Percentiles rank a stretch among this genome's conserved stretches.
phyloP scores from a whole-genome alignment of 2,329 filamentous ascomycete genomes.

The Hypoxylon sp. region DNA sequence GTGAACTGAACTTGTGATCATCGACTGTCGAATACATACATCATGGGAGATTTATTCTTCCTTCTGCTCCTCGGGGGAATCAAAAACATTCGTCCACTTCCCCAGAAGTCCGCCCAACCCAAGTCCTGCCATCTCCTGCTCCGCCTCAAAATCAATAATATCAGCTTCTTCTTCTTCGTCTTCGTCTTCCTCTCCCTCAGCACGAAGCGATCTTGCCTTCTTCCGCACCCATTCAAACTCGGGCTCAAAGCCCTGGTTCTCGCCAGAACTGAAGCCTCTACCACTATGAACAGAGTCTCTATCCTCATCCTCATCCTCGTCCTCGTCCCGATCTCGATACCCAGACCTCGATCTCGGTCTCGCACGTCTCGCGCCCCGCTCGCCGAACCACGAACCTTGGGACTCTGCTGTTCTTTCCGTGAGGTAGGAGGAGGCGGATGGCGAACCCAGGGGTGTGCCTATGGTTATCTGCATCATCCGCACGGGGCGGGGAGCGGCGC shows the following conservation, averaged over 20 bases:
- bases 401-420: neutral
- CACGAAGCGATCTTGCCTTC: too few relatives aligned
- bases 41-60: too few relatives aligned
- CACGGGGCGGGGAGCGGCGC: too few relatives aligned
- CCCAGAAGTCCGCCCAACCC: slow-evolving; percentile 8
- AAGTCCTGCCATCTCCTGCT: slow-evolving; percentile 6
- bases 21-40: too few relatives aligned
- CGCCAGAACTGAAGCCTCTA: too few relatives aligned
- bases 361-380: neutral
- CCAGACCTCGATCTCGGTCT: neutral
- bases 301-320: too few relatives aligned
- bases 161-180: slow-evolving; percentile 10
- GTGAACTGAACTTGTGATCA: too few relatives aligned
- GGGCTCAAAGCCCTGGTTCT: too few relatives aligned
- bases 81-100: slow-evolving; percentile 20
- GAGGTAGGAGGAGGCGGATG: neutral
- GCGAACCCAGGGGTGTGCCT: too few relatives aligned
- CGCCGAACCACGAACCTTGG: neutral
- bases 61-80: neutral
- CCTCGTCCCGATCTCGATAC: neutral
- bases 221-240: too few relatives aligned
- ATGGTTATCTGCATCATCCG: too few relatives aligned
- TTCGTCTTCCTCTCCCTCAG: neutral
- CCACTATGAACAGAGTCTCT: too few relatives aligned
- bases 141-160: slow-evolving; percentile 25